Evolutionary conservation across 371 early-diverging fungal species (phyloP), one percentile per base, ranked within the genome.

Genomic region (Synchytrium microbalum): DNA sequence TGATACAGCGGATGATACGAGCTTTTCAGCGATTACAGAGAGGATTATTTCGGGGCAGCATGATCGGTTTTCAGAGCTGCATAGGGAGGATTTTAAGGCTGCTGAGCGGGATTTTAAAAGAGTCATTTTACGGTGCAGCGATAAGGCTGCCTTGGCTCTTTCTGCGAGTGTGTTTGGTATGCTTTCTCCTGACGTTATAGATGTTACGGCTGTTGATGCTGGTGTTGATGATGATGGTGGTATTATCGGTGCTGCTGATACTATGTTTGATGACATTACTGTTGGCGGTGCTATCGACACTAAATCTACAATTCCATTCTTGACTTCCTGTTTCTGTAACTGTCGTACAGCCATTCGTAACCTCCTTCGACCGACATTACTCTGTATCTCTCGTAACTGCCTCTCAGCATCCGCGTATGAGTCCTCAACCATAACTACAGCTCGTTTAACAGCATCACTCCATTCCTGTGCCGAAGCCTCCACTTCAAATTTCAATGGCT

Each of bases 401-500:
- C 83, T 79, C 53, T 91, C 86, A 53, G 88, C 85, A 76, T 86
- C 82, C 23, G 80, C 77, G 25, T 94, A 74, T 65, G 92, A 89
- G 31, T 79, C 81, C 67, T 95, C 91, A 2, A 98, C 64, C 62
- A 93, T 67, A 0, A 73, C 67, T 23, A 88, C 73, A 2, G 96
- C 81, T 26, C 90, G 83, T 66, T 87, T 86, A 59, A 85, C 84
- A 19, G 92, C 95, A 51, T 92, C 92, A 8, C 78, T 76, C 98
- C 98, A 98, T 70, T 96, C 98, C 63, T 83, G 79, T 28, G 91
- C 90, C 13, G 90, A 87, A 57, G 91, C 86, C 65, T 96, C 96
- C 2, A 95, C 90, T 76, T 96, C 97, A 64, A 90, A 92, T 78
- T 98, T 98, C 82, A 87, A 95, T 2, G 97, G 98, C 75, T 96